Evolutionary conservation across 164 flowering plant genomes (phyloP), one percentile per base, ranked within the genome.

Genomic region (Aristolochia californica): DNA sequence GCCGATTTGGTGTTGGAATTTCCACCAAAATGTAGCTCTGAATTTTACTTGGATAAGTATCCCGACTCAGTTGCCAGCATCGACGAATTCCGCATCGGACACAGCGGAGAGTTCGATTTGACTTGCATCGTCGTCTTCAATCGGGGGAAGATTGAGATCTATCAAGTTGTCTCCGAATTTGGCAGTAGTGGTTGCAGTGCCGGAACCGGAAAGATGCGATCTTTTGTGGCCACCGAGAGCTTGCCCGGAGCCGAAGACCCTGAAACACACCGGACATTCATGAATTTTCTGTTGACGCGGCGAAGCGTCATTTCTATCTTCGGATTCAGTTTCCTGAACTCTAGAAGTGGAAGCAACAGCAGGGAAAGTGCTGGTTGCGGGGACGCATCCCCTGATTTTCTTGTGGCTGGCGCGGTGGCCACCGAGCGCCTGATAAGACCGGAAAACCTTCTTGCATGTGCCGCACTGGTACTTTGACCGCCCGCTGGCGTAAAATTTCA

Each of bases 221-320:
- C 98, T 73, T 60, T 91, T 91, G 59, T 91, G 98, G 2, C 98
- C 98, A 17, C 98, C 98, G 2, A 91, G 82, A 0, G 98, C 98
- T 67, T 91, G 98, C 0, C 96, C 96, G 5, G 95, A 80, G 1
- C 77, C 52, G 47, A 91, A 91, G 1, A 80, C 78, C 71, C 82
- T 75, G 60, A 69, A 74, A 67, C 98, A 91, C 56, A 81, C 72
- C 0, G 87, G 93, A 60, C 96, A 91, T 65, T 88, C 76, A 48
- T 88, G 89, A 30, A 73, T 59, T 66, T 67, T 85, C 1, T 67
- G 73, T 23, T 61, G 66, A 15, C 58, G 23, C 22, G 5, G 48
- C 26, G 25, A 14, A 3, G 51, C 48, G 13, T 64, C 9, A 2
- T 13, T 22, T 25, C 49, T 23, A 13, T 28, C 15, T n/a, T 38